phyloP scores from a whole-genome alignment of 305 asterid genomes.

The Striga hermonthica region DNA sequence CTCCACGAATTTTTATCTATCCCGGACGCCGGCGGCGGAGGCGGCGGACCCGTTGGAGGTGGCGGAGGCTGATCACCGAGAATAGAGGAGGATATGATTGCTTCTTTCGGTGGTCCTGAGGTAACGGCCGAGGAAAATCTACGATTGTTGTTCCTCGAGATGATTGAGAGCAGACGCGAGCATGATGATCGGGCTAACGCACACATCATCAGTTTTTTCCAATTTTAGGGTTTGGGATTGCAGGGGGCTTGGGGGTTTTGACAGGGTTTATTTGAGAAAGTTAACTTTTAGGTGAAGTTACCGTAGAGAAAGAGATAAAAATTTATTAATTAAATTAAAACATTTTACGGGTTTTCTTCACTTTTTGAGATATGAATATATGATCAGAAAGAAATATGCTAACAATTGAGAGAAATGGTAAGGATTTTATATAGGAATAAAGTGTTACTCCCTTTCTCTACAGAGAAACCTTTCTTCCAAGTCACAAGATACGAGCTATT shows the following conservation, averaged over 20 bases:
- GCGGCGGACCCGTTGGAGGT: slow-evolving; percentile 36
- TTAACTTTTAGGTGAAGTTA: no score
- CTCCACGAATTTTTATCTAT: slow-evolving; percentile 55
- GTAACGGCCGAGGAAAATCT: slow-evolving; percentile 37
- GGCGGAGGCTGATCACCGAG: slow-evolving; percentile 43
- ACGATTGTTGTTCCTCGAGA: slow-evolving; percentile 36
- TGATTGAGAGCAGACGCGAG: slow-evolving; percentile 38
- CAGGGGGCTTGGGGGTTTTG: slow-evolving; percentile 34
- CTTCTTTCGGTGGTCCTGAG: slow-evolving; percentile 45
- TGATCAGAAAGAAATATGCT: no score
- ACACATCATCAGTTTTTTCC: slow-evolving; percentile 40
- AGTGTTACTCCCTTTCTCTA: no score
- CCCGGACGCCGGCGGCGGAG: slow-evolving; percentile 38
- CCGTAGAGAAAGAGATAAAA: no score
- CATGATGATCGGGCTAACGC: slow-evolving; percentile 43
- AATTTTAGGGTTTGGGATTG: slow-evolving; percentile 32
- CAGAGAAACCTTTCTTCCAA: no score
- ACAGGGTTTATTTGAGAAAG: slow-evolving; percentile 15
- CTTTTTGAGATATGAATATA: no score
- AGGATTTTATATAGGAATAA: no score
- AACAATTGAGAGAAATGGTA: no score
- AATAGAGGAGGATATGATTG: slow-evolving; percentile 48
- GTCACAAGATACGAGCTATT: no score
- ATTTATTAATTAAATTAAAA: no score
- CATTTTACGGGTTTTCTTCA: no score